These are phyloP conservation scores for Thermomyces lanuginosus DNA, from an alignment of 2,329 filamentous ascomycete species.

Conservation along the genomic window DNA sequence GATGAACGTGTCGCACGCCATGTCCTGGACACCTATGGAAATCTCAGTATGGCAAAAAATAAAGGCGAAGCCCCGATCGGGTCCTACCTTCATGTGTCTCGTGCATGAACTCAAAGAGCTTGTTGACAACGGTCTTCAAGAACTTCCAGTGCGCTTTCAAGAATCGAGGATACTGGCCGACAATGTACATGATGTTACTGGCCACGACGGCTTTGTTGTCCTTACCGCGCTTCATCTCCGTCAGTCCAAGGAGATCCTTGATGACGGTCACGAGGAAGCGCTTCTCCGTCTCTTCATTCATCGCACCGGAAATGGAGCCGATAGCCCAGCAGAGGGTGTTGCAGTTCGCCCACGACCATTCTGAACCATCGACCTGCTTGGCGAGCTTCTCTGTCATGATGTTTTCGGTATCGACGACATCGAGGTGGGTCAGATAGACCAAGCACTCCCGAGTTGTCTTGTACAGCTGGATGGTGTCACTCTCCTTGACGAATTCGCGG, in stretches of 20 bases:
- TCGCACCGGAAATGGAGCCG: conserved; percentile 91
- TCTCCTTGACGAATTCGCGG: conserved; percentile 97
- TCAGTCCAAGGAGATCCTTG: conserved; percentile 89
- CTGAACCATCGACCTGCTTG: conserved; percentile 80
- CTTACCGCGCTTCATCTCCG: conserved; percentile 98
- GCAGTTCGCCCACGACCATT: conserved; percentile 99
- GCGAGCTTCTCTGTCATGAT: conserved; percentile 99
- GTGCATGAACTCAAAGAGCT: conserved; percentile 99
- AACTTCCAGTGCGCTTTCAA: conserved; percentile 99
- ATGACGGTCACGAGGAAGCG: conserved; percentile 96
- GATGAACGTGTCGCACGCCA: conserved; percentile 99
- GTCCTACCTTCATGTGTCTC: conserved; percentile 78
- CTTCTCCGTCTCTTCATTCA: conserved; percentile 99
- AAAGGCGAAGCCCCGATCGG: too few species aligned
- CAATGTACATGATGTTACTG: conserved; percentile 99
- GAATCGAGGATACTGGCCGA: conserved; percentile 95
- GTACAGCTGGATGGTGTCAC: conserved; percentile 96
- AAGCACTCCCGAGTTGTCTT: conserved; percentile 96
- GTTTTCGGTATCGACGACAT: conserved; percentile 90
- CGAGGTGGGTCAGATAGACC: conserved; percentile 91
- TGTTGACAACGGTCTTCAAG: conserved; percentile 97
- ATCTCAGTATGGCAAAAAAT: conserved; percentile 1
- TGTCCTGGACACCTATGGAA: conserved; percentile 72
- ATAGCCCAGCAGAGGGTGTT: conserved; percentile 99
- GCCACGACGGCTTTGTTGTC: conserved; percentile 99